Conservation (phyloP, 192 early-diverging fungal genomes). For the Entomortierella lignicola region DNA sequence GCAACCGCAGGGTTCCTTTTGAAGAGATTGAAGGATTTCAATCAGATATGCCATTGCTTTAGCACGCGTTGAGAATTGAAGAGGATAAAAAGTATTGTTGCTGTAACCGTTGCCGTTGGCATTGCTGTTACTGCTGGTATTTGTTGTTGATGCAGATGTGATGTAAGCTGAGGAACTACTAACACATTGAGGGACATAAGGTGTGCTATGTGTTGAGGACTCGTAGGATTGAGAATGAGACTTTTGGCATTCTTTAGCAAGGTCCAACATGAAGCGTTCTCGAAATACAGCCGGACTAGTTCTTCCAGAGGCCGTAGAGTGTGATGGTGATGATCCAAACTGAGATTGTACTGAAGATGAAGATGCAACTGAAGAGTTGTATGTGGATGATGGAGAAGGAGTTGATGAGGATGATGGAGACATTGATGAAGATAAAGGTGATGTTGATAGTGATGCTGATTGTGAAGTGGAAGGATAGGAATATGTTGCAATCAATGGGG, state of each 20-base stretch:
- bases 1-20: constrained; percentile 51
- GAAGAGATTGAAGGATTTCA: constrained; percentile 44
- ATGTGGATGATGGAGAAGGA: constrained; percentile 1
- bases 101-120: neutral
- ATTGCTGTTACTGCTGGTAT: neutral
- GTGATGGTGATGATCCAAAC: neutral
- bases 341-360: neutral
- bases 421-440: constrained; percentile 2
- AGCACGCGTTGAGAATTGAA: constrained; percentile 53
- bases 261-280: constrained; percentile 40
- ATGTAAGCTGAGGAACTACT: neutral
- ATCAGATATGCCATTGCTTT: constrained; percentile 46
- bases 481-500: constrained; percentile 23
- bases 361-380: neutral
- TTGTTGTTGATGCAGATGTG: neutral
- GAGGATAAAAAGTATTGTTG: constrained; percentile 23
- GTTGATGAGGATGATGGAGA: neutral
- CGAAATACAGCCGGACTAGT: constrained; percentile 16
- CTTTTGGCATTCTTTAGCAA: constrained; percentile 30
- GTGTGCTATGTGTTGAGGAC: neutral
- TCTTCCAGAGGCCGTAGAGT: neutral
- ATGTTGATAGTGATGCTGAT: neutral
- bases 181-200: neutral
- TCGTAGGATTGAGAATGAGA: neutral
- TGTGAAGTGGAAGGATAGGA: constrained; percentile 7